Evolutionary conservation across 441 rosid species (phyloP), one percentile per base, ranked within the genome.

Genomic region (Hura crepitans): DNA sequence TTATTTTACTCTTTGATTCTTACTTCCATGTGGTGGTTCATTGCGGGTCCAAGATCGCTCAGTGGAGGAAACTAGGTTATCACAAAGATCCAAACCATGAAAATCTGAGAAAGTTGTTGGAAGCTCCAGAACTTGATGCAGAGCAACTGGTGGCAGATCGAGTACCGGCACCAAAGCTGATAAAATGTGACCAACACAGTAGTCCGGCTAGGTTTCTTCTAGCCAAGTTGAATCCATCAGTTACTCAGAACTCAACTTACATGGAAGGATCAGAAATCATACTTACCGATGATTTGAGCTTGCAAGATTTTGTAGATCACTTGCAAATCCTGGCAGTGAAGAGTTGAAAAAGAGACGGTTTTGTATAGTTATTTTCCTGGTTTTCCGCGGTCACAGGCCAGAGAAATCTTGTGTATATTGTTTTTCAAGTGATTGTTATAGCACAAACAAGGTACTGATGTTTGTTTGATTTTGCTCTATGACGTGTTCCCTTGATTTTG

Each of bases 191-290:
- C 72, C 98, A 94, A 77, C 93, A 93, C 75, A 75, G 96, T 67
- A 91, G 97, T 70, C 96, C 87, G 75, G 97, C 98, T 22, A 81
- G 98, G 84, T 93, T 93, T 75, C 95, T 93, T 70, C 93, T 93
- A 35, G 98, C 98, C 37, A 93, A 91, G 78, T 81, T 91, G 75
- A 89, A 89, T 74, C 95, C 95, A 22, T 89, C 90, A 6, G 82
- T 89, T 47, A 88, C 95, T 22, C 97, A 91, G 72, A 82, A 89
- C 62, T 84, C 96, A 14, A 81, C 78, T 3, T 77, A 82, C 62
- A 79, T 71, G 0, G 89, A 85, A 49, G 97, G 88, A 30, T 91
- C 96, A 2, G 96, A 87, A 53, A 78, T 91, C 10, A 80, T 91
- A 55, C 87, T 86, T 25, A 91, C 96, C 0, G 98, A 91, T 83